Evolutionary conservation across 2,329 filamentous ascomycete genomes (phyloP).

Genomic region (Sarocladiaceae sp.): DNA sequence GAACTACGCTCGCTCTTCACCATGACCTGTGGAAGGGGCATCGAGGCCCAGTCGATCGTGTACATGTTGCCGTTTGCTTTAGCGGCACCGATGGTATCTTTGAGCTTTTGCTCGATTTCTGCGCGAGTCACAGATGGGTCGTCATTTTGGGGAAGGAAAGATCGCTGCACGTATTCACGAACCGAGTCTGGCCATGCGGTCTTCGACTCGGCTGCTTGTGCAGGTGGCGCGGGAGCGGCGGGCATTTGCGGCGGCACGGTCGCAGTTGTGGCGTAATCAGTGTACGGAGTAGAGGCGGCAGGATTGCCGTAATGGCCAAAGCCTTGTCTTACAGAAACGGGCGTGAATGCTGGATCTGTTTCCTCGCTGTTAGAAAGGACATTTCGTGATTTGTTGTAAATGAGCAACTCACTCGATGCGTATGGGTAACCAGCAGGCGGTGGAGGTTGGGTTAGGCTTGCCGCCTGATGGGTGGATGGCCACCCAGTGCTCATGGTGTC

Average conservation of each 20-base stretch:
- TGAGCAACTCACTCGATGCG: constrained; percentile 7
- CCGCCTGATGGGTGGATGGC: constrained; percentile 32
- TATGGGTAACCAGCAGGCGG: constrained; percentile 33
- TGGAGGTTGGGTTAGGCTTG: constrained; percentile 35
- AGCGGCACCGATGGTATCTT: constrained; percentile 77
- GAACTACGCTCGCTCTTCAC: constrained; percentile 66
- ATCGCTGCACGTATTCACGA: constrained; percentile 82
- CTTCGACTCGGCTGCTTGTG: constrained; percentile 48
- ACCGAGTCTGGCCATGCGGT: constrained; percentile 80
- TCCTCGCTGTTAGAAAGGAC: constrained; percentile 18
- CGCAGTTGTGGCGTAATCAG: constrained; percentile 23
- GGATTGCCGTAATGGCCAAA: constrained; percentile 44
- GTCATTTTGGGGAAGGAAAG: constrained; percentile 72
- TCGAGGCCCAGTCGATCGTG: constrained; percentile 73
- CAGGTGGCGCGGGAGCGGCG: constrained; percentile 19
- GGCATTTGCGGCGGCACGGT: constrained; percentile 13
- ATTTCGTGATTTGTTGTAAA: background rate
- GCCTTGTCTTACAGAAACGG: constrained; percentile 58
- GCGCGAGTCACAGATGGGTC: constrained; percentile 55
- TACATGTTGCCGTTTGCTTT: constrained; percentile 70
- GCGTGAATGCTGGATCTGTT: constrained; percentile 52
- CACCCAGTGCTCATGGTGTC: constrained; percentile 31
- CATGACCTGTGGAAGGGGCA: constrained; percentile 82
- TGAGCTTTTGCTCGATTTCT: constrained; percentile 82
- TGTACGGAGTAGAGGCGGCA: constrained; percentile 25